These are phyloP conservation scores for Thraustochytrium sp. DNA, from an alignment of 352 stramenopile species.

Conservation along the genomic window DNA sequence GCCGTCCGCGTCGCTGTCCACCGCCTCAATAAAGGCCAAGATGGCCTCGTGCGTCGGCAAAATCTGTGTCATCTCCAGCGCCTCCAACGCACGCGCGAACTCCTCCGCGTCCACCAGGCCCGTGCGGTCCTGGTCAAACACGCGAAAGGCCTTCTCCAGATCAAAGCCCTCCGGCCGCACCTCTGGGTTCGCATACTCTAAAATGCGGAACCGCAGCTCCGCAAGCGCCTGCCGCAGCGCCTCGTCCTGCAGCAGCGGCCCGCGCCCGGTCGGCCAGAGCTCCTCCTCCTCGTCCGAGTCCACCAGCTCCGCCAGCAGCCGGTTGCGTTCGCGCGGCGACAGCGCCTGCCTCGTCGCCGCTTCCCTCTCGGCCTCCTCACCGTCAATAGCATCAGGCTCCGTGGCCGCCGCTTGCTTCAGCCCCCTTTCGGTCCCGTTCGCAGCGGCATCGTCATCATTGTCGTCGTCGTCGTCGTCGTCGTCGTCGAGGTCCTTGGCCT, in stretches of 20 bases:
- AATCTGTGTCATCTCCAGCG: neutral
- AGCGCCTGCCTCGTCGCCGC: neutral
- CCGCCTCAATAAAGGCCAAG: neutral
- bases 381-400: too few relatives aligned
- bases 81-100: neutral
- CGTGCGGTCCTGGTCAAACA: conserved; percentile 31
- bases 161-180: neutral
- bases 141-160: conserved; percentile 5
- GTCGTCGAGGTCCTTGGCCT: too few relatives aligned
- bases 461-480: neutral
- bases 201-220: conserved; percentile 10
- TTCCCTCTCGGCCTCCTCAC: neutral
- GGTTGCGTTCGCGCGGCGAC: neutral
- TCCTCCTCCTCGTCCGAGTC: conserved; percentile 23
- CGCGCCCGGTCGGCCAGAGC: neutral
- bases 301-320: conserved; percentile 1
- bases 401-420: too few relatives aligned
- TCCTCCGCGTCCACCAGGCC: neutral
- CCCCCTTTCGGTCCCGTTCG: neutral
- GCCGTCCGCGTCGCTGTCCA: conserved; percentile 14
- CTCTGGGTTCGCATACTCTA: conserved; percentile 11
- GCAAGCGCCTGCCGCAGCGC: neutral
- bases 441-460: neutral
- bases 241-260: neutral
- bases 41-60: neutral